Percentiles rank a stretch among this genome's conserved stretches.
These are phyloP conservation scores for Excoecaria cochinchinensis DNA, from an alignment of 345 rosid species.

Conservation along the genomic window DNA sequence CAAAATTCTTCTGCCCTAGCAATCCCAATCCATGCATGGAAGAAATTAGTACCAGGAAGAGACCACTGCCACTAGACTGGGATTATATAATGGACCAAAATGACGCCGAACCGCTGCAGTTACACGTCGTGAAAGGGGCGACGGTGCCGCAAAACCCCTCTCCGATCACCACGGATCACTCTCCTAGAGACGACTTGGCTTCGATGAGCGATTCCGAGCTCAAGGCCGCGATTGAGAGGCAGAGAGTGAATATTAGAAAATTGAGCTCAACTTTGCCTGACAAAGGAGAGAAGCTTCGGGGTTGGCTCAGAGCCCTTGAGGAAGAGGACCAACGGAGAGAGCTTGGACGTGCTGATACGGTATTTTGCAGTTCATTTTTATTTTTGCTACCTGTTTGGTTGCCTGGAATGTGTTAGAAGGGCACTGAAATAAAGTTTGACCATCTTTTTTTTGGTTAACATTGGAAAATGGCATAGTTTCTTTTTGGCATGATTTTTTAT, in stretches of 20 bases:
- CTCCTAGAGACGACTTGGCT: slow-evolving; percentile 9
- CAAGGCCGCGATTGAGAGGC: slow-evolving; percentile 33
- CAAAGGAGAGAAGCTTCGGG: slow-evolving; percentile 48
- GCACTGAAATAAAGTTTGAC: neutral
- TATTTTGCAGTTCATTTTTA: slow-evolving; percentile 11
- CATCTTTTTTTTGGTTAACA: neutral
- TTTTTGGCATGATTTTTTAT: neutral
- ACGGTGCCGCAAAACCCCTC: slow-evolving; percentile 8
- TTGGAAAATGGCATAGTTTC: neutral
- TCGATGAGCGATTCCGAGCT: slow-evolving; percentile 37
- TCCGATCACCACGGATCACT: slow-evolving; percentile 7
- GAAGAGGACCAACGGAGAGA: slow-evolving; percentile 52
- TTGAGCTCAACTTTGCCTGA: slow-evolving; percentile 33
- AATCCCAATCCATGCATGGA: slow-evolving; percentile 22
- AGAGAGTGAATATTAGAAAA: neutral
- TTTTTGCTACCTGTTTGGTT: slow-evolving; percentile 11
- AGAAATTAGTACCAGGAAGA: slow-evolving; percentile 29
- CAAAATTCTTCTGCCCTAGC: neutral
- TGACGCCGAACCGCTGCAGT: slow-evolving; percentile 34
- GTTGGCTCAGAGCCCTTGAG: slow-evolving; percentile 30
- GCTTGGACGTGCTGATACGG: slow-evolving; percentile 31
- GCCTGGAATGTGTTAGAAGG: slow-evolving; percentile 4
- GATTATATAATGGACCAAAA: slow-evolving; percentile 12
- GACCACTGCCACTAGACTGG: slow-evolving; percentile 45
- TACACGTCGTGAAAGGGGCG: slow-evolving; percentile 27